Evolutionary conservation across 805 yeast genomes (phyloP), one percentile per base, ranked within the genome.

Genomic region (Lachancea kluyveri): DNA sequence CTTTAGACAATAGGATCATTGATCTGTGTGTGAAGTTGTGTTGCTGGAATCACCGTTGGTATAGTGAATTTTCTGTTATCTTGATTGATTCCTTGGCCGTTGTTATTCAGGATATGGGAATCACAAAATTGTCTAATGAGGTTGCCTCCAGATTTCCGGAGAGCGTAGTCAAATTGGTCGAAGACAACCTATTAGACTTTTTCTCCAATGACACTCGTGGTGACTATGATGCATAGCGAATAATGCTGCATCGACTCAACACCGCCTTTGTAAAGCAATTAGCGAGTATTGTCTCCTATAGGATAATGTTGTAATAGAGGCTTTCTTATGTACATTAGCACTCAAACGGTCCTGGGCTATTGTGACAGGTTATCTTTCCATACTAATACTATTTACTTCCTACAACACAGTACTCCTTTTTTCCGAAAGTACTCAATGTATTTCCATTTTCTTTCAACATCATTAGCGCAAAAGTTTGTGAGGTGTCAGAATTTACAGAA

Each of bases 11-110:
- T 30, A 65, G 68, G 41, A 74, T 85, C 8, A 64, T 88, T 37
- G 86, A 80, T 36, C 62, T 79, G 14, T 60, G 77, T 35, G 84
- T 88, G 21, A 82, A 81, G 48, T 63, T 92, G 32, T 63, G 80
- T n/a, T 94, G 92, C n/a, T 94, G 97, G 96, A 82, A 86, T 52
- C 96, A 88, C 58, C 74, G 98, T 52, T 92, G 98, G 98, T 94
- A 90, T 61, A 73, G 79, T 42, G 96, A 90, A 43, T 90, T 87
- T 52, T 78, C 94, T 6, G 83, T 94, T 13, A 64, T 65, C 28
- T 63, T 86, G 28, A 52, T 77, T n/a, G 53, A 61, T n/a, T 62
- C 76, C 0, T 59, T 87, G 37, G 62, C 72, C 13, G 71, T 68
- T 33, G 64, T 86, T 34, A 77, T 85, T 15, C 74, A 74, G 24